These are phyloP conservation scores for Pinus tabuliformis DNA, from an alignment of 75 land plant species.

Conservation along the genomic window DNA sequence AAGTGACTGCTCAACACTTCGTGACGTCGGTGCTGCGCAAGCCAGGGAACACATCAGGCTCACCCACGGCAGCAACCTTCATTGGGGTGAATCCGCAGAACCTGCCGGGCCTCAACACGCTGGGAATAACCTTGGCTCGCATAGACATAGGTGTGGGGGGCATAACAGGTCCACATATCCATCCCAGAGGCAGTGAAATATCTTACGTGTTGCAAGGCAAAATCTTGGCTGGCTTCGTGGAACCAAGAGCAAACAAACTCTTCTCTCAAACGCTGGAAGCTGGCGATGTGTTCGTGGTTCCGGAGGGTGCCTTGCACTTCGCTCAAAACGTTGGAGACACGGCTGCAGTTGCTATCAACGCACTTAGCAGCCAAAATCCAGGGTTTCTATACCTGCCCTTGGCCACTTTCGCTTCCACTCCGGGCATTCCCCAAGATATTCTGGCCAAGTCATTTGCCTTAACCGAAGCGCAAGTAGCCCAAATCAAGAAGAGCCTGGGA, in stretches of 20 bases:
- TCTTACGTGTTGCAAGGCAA: slow-evolving; percentile 26
- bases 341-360: slow-evolving; percentile 25
- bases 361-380: slow-evolving; percentile 54
- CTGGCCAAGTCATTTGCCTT: too few species aligned
- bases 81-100: too few species aligned
- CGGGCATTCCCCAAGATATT: too few species aligned
- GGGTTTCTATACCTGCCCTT: slow-evolving; percentile 25
- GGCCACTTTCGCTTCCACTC: neutral
- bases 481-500: too few species aligned
- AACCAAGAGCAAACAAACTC: slow-evolving; percentile 15
- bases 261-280: slow-evolving; percentile 18
- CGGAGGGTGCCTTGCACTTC: slow-evolving; percentile 35
- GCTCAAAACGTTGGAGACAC: slow-evolving; percentile 25
- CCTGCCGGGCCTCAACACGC: slow-evolving; percentile 44
- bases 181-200: slow-evolving; percentile 51
- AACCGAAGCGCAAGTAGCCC: too few species aligned
- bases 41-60: too few species aligned
- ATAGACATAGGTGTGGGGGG: slow-evolving; percentile 42
- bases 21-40: too few species aligned
- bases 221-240: slow-evolving; percentile 40
- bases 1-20: too few species aligned
- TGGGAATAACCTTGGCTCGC: slow-evolving; percentile 36
- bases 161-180: slow-evolving; percentile 30
- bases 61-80: too few species aligned
- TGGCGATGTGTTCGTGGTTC: slow-evolving; percentile 46